phyloP scores from a whole-genome alignment of 768 basidiomycete species.

The Termitomyces sp. region DNA sequence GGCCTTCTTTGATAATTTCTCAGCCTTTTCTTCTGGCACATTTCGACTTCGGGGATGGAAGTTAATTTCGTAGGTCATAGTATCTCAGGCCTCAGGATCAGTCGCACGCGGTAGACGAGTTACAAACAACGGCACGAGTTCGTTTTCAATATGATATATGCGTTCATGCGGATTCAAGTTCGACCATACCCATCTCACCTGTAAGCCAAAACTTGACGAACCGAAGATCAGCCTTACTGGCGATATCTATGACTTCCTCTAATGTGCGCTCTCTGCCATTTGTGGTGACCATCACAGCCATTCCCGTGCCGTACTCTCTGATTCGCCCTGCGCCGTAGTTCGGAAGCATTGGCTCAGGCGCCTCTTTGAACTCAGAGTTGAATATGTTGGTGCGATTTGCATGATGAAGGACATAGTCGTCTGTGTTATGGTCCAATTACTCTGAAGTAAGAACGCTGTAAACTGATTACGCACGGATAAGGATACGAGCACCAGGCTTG shows the following conservation, averaged over 20 bases:
- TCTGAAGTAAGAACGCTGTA: background rate
- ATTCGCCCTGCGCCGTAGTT: conserved; percentile 44
- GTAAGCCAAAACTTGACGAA: conserved; percentile 35
- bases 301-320: conserved; percentile 38
- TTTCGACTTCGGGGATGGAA: too few species aligned
- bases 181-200: conserved; percentile 30
- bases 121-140: too few species aligned
- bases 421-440: too few species aligned
- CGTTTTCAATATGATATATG: too few species aligned
- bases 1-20: too few species aligned
- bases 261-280: conserved; percentile 39
- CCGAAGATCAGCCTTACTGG: conserved; percentile 26
- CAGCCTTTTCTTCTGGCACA: too few species aligned
- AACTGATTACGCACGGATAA: background rate
- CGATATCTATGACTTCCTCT: conserved; percentile 31
- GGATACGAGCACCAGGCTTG: conserved; percentile 24
- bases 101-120: too few species aligned
- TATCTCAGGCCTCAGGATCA: too few species aligned
- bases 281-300: conserved; percentile 39
- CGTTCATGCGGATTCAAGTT: conserved; percentile 15
- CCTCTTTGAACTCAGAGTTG: too few species aligned
- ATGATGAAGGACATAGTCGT: conserved; percentile 32
- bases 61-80: too few species aligned
- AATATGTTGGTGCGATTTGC: background rate
- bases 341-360: conserved; percentile 40